These are phyloP conservation scores for Scleromitrula shiraiana DNA, from an alignment of 2,329 filamentous ascomycete genomes.

Conservation along the genomic window DNA sequence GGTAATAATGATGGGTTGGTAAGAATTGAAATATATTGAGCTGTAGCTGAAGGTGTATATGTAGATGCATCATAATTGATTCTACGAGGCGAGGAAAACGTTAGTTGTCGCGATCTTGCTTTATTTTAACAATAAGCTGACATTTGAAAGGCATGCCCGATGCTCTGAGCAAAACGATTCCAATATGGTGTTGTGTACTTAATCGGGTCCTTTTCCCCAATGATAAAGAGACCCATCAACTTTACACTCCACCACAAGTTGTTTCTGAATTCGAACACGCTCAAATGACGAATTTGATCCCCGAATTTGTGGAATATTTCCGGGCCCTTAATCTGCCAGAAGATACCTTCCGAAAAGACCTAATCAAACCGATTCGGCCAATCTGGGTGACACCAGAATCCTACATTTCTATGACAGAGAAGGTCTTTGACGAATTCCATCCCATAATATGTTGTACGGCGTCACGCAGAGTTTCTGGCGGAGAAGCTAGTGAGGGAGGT, in stretches of 20 bases:
- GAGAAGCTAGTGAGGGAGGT: slow-evolving; percentile 60
- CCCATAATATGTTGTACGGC: slow-evolving; percentile 81
- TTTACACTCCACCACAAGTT: slow-evolving; percentile 65
- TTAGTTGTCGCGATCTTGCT: slow-evolving; percentile 30
- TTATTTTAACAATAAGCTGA: slow-evolving; percentile 13
- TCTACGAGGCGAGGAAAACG: slow-evolving; percentile 87
- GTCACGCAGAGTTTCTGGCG: slow-evolving; percentile 61
- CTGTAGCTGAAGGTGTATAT: not conserved
- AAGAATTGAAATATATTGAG: not conserved
- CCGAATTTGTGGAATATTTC: slow-evolving; percentile 45
- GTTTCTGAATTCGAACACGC: slow-evolving; percentile 69
- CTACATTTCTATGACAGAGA: slow-evolving; percentile 32
- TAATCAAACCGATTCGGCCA: slow-evolving; percentile 67
- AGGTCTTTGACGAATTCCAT: slow-evolving; percentile 51
- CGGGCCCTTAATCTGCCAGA: slow-evolving; percentile 55
- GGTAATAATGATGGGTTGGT: slow-evolving; percentile 57
- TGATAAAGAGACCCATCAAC: slow-evolving; percentile 35
- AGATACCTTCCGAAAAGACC: slow-evolving; percentile 40
- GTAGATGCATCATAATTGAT: slow-evolving; percentile 75
- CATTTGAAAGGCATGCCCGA: slow-evolving; percentile 68
- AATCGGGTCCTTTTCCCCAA: slow-evolving; percentile 71
- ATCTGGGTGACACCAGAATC: slow-evolving; percentile 74
- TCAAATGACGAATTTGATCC: slow-evolving; percentile 57
- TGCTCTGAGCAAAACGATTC: slow-evolving; percentile 85
- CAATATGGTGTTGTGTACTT: slow-evolving; percentile 85